phyloP scores from a whole-genome alignment of 2,329 filamentous ascomycete species.

The Colletotrichum navitas region DNA sequence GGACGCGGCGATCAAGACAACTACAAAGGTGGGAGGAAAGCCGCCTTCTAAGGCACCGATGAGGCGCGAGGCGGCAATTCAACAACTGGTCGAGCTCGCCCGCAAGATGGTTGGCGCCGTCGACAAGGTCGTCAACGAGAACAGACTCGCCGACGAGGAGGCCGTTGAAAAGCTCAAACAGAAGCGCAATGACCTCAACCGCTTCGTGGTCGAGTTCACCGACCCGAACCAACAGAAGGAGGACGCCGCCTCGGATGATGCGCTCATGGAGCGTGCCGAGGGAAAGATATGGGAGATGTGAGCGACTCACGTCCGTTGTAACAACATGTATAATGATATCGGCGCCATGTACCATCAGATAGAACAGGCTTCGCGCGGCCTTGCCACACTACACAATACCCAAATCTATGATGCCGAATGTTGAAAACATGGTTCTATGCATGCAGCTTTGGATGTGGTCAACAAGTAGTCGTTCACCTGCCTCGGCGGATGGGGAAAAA shows the following conservation, averaged over 20 bases:
- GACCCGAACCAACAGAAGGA: conserved; percentile 37
- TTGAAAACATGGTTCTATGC: neutral
- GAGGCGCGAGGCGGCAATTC: conserved; percentile 51
- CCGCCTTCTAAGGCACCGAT: neutral
- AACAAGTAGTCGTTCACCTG: neutral
- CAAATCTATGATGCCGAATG: neutral
- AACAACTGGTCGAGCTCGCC: conserved; percentile 59
- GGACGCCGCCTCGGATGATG: neutral
- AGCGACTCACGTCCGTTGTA: neutral
- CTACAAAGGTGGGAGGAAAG: conserved; percentile 11
- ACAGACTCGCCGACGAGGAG: conserved; percentile 52
- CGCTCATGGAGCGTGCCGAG: neutral
- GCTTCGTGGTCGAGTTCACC: conserved; percentile 45
- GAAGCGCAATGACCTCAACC: conserved; percentile 49
- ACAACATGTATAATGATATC: neutral
- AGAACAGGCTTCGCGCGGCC: neutral
- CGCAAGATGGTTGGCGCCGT: conserved; percentile 60
- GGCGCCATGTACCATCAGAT: conserved; percentile 6
- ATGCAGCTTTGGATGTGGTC: too few species aligned
- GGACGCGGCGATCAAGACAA: conserved; percentile 52
- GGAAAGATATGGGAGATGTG: conserved; percentile 1
- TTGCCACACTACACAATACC: conserved; percentile 16
- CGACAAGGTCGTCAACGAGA: conserved; percentile 58
- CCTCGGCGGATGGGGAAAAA: neutral
- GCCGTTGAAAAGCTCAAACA: conserved; percentile 51